Evolutionary conservation across 306 rosid genomes (phyloP).

Genomic region (Lithocarpus polystachyus): DNA sequence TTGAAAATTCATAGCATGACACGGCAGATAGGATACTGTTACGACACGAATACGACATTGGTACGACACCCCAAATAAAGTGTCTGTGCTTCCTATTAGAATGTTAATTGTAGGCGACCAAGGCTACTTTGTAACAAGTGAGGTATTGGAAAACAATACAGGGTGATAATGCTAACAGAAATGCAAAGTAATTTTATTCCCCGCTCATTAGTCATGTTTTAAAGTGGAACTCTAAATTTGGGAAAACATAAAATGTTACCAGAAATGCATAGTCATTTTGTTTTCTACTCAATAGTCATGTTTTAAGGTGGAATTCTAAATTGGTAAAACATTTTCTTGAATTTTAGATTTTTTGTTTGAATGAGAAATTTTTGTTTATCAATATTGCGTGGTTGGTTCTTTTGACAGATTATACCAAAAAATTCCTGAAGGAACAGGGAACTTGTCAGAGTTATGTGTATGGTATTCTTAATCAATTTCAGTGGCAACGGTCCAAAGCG

Average conservation of each 20-base stretch:
- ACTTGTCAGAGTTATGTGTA: constrained; percentile 35
- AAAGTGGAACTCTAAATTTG: not conserved
- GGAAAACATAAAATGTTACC: no score
- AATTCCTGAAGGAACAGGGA: constrained; percentile 38
- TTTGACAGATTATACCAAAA: constrained; percentile 41
- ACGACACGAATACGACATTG: accelerated
- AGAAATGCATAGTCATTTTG: no score
- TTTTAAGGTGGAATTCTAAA: no score
- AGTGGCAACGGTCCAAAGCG: constrained; percentile 41
- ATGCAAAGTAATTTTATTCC: not conserved
- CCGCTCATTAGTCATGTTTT: not conserved
- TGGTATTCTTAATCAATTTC: constrained; percentile 41
- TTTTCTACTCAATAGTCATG: no score
- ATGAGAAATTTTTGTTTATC: constrained; percentile 6
- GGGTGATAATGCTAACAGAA: not conserved
- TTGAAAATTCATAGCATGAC: no score
- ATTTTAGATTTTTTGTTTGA: not conserved
- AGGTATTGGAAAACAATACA: not conserved
- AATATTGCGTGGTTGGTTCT: not conserved
- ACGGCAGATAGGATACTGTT: not conserved
- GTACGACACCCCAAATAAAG: no score
- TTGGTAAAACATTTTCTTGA: not conserved
- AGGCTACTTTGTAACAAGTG: not conserved
- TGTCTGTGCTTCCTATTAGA: no score
- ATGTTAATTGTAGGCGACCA: not conserved